Evolutionary conservation across 345 rosid species (phyloP).

Genomic region (Carallia brachiata): DNA sequence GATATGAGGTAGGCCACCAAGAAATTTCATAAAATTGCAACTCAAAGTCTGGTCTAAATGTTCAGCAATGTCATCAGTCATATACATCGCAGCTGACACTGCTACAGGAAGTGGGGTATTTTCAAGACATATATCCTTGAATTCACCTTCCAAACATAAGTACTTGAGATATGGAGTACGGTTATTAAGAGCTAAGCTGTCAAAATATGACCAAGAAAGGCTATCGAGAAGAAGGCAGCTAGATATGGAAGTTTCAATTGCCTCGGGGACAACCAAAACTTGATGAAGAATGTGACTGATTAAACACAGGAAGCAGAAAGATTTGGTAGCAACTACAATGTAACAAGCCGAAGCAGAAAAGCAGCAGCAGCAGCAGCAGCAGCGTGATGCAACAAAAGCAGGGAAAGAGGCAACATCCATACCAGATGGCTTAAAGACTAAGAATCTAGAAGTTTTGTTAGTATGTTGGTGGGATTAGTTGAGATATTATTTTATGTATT

Average conservation of each 20-base stretch:
- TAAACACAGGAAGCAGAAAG: too few species aligned
- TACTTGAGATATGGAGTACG: conserved; percentile 75
- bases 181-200: conserved; percentile 63
- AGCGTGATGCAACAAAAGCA: too few species aligned
- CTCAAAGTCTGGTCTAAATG: conserved; percentile 73
- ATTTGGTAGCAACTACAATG: too few species aligned
- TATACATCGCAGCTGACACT: conserved; percentile 78
- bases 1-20: conserved; percentile 74
- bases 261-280: conserved; percentile 70
- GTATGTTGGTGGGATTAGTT: too few species aligned
- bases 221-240: conserved; percentile 80
- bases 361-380: too few species aligned
- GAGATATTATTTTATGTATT: too few species aligned
- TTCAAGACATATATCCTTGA: conserved; percentile 71
- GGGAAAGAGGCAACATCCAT: too few species aligned
- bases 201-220: conserved; percentile 71
- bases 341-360: too few species aligned
- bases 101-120: conserved; percentile 64
- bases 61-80: conserved; percentile 74
- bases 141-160: conserved; percentile 85
- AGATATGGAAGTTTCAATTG: conserved; percentile 67
- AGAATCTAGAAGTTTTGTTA: too few species aligned
- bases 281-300: conserved; percentile 66
- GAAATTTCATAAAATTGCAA: conserved; percentile 76
- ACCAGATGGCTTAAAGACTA: too few species aligned